Evolutionary conservation across 768 basidiomycete genomes (phyloP), one percentile per base, ranked within the genome.

Genomic region (Auricularia cornea): DNA sequence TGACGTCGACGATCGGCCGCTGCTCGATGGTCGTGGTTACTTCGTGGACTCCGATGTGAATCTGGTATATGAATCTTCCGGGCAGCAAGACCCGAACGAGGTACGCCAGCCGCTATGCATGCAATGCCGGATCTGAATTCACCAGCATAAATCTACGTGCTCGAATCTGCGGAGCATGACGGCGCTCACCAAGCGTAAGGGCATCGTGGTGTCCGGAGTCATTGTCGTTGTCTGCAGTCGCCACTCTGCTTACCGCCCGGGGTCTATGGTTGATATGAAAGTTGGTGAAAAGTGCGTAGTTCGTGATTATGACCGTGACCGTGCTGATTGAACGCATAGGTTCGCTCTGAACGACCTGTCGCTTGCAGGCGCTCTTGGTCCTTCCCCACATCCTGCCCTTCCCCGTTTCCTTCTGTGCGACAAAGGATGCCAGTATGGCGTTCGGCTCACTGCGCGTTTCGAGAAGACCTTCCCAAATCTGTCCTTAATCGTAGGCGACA

Each of bases 381-480:
- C 5, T 4, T 48, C 14, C 18, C 18, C 14, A 16, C 6, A 5
- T 3, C 5, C 44, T 4, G 44, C 14, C 5, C 44, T 48, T 16
- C 14, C n/a, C 4, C 5, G 44, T 3, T 48, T 48, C 18, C 44
- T 48, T 4, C 14, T 48, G 44, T 70, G 68, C 41, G 68, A 70
- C 35, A 61, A 69, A 14, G 65, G 60, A 11, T 70, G 68, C 59
- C 66, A 66, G 44, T 68, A 66, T 52, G 29, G 57, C 5, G 61
- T 66, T 11, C 30, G 68, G 38, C 48, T 69, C 28, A 35, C 23
- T 1, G 63, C 62, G 8, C 60, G 68, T 14, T 65, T 68, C 62
- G 29, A 33, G 14, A 18, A 30, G 2, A 30, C 63, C 41, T 70
- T 70, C 54, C 65, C 68, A 5, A 62, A 68, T 8, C 62, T 63